Conservation (phyloP, 208 protist species). For the Strigomonas culicis region DNA sequence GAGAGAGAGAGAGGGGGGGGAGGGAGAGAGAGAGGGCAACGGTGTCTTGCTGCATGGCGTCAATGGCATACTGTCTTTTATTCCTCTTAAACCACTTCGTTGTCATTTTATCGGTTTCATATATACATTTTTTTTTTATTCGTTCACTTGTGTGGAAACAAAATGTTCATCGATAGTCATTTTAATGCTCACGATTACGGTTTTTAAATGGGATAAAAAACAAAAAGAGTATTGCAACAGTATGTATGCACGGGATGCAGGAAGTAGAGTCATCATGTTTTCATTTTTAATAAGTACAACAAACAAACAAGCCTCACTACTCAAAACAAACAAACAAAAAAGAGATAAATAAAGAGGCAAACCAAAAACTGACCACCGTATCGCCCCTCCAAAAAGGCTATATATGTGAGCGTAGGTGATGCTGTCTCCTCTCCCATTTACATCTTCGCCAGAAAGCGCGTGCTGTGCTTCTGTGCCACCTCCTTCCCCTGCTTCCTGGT, state of each 20-base stretch:
- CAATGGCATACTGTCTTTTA: background rate
- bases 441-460: too few relatives aligned
- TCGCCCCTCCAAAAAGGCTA: too few relatives aligned
- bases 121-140: background rate
- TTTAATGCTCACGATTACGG: background rate
- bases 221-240: too few relatives aligned
- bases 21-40: too few relatives aligned
- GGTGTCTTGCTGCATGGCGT: background rate
- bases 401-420: too few relatives aligned
- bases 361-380: too few relatives aligned
- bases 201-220: background rate
- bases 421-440: too few relatives aligned
- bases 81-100: background rate
- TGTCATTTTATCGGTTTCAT: background rate
- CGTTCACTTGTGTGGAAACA: background rate
- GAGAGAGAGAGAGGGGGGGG: too few relatives aligned
- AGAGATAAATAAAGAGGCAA: conserved; percentile 9
- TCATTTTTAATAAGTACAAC: background rate
- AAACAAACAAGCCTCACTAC: background rate
- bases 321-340: conserved; percentile 7
- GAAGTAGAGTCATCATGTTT: too few relatives aligned
- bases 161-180: too few relatives aligned
- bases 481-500: conserved; percentile 1
- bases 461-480: too few relatives aligned
- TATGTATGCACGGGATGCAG: too few relatives aligned